A percentile compares a stretch with the other conserved stretches of the same genome.
These are phyloP conservation scores for Cyberlindnera euphorbiiphila DNA, from an alignment of 805 yeast species.

Conservation along the genomic window DNA sequence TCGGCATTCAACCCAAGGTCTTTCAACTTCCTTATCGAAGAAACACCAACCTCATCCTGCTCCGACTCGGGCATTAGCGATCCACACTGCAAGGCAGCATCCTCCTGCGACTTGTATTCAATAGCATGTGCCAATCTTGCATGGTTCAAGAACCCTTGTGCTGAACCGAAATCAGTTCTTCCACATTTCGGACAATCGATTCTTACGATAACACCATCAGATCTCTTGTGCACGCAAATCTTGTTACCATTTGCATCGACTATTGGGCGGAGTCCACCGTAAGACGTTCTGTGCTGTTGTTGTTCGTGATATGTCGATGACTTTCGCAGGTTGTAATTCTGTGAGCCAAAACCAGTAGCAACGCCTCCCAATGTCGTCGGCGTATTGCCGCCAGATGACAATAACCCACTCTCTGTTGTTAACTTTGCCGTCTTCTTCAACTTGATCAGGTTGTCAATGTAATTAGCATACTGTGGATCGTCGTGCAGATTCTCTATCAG, in stretches of 20 bases:
- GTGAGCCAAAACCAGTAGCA: constrained; percentile 6
- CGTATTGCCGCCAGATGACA: background rate
- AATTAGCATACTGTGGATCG: constrained; percentile 32
- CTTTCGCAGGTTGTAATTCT: constrained; percentile 10
- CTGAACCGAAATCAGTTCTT: constrained; percentile 67
- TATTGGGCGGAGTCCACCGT: constrained; percentile 46
- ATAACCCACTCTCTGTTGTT: background rate
- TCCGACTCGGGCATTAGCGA: constrained; percentile 48
- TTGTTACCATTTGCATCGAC: constrained; percentile 35
- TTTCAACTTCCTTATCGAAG: constrained; percentile 33
- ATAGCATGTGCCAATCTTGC: constrained; percentile 69
- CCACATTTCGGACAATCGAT: constrained; percentile 66
- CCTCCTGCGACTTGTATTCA: constrained; percentile 67
- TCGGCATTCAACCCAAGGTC: constrained; percentile 39
- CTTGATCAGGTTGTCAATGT: constrained; percentile 37
- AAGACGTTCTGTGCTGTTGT: constrained; percentile 35
- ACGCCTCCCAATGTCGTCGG: too few species aligned
- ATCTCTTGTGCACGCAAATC: constrained; percentile 56
- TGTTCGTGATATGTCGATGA: constrained; percentile 25
- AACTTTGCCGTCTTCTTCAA: constrained; percentile 23
- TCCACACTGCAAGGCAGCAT: constrained; percentile 70
- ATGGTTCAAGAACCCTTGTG: constrained; percentile 79
- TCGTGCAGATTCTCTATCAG: constrained; percentile 42
- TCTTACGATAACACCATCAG: constrained; percentile 68
- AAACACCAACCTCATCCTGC: constrained; percentile 52